phyloP scores from a whole-genome alignment of 345 rosid genomes.

The Hibiscus mutabilis region DNA sequence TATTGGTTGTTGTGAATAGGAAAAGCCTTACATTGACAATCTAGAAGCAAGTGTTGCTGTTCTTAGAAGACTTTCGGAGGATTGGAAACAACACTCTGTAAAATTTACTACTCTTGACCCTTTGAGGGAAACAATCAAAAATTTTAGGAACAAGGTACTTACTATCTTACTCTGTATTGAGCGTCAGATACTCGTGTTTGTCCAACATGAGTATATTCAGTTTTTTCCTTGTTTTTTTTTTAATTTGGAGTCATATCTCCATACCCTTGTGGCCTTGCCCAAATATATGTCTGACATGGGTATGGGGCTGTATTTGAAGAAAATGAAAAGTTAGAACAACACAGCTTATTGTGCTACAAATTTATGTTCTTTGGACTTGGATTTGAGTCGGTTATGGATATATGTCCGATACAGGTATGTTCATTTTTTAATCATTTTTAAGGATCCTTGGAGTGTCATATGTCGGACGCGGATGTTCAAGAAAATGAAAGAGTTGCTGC shows the following conservation, averaged over 20 bases:
- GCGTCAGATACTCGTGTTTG: background rate
- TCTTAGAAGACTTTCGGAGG: conserved; percentile 45
- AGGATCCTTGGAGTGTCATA: background rate
- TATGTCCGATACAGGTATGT: background rate
- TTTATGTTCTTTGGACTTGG: background rate
- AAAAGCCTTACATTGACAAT: conserved; percentile 52
- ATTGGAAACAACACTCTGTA: conserved; percentile 51
- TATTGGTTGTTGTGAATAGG: conserved; percentile 29
- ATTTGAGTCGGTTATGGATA: background rate
- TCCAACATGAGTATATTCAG: background rate
- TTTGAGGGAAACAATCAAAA: conserved; percentile 46
- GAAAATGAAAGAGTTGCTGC: background rate
- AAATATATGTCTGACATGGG: background rate
- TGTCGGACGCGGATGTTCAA: background rate
- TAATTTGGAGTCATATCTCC: background rate
- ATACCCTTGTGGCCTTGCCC: background rate
- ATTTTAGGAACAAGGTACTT: conserved; percentile 52
- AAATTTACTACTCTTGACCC: conserved; percentile 42
- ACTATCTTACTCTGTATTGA: background rate
- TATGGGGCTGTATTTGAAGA: background rate
- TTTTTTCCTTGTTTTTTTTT: background rate
- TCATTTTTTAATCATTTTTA: background rate
- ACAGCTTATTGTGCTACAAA: background rate
- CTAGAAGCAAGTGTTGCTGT: conserved; percentile 50
- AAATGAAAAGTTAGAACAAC: background rate